Base-by-base conservation (phyloP, 2,329 filamentous ascomycete species). In the Golovinomyces cichoracearum region DNA sequence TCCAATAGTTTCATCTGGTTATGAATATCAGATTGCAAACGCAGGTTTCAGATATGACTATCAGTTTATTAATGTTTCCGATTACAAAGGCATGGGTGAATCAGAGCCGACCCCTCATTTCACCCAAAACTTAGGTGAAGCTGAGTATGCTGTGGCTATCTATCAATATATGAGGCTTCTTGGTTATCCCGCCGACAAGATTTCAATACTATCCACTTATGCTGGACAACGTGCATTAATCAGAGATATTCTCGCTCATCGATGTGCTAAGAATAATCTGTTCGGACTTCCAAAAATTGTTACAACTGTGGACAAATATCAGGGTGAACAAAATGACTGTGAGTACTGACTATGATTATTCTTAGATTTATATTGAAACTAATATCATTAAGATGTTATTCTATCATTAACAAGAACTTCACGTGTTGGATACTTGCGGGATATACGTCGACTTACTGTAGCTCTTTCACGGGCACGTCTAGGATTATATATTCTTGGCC, bases 311-410 rank as follows among this genome's bases (percentile, higher is more conserved):
- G 90, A 98, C 66, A 94, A 93, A 63, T 98, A 95, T 60, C 90
- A 98, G 66, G 92, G 90, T 62, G 90, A 98, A 68, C 90, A 98
- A 65, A 98, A 98, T 64, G 90, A 98, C 60, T 95, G 83, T 90
- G 71, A 71, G 81, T 75, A 49, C 35, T 26, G 19, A 5, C 15
- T n/a, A 17, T 29, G 12, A 44, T 22, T 17, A 19, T 21, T 15
- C 22, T 7, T 13, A 4, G n/a, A n/a, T 19, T 48, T 15, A 33
- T 15, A 19, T 23, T 2, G 9, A 19, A 45, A 26, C 51, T 57
- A 54, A 58, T 38, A 26, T 5, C 17, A 27, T 29, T 33, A 40
- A 90, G 83, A 94, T 59, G 76, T 98, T 56, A 93, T 98, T 57
- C 74, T 98, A 49, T 94, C 86, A 4, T 73, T 98, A 44, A 90